Evolutionary conservation across 345 rosid genomes (phyloP).

Genomic region (Lumnitzera littorea): DNA sequence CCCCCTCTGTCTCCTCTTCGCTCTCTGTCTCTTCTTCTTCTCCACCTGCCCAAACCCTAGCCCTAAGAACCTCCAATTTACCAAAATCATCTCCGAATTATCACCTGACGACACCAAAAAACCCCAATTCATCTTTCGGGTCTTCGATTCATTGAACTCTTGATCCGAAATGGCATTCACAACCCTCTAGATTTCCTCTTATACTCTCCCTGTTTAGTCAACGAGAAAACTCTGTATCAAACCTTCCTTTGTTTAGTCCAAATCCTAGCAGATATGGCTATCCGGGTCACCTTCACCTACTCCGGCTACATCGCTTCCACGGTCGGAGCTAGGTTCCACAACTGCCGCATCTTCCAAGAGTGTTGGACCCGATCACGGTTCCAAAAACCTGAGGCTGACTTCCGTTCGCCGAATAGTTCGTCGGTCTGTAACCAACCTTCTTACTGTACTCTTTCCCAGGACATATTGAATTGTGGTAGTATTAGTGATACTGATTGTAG

Average conservation of each 20-base stretch:
- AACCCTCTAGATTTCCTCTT: constrained; percentile 16
- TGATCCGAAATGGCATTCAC: constrained; percentile 8
- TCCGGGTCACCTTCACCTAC: constrained; percentile 58
- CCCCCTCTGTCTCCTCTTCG: too few species aligned
- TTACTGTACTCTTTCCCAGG: constrained; percentile 42
- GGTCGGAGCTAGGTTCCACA: constrained; percentile 43
- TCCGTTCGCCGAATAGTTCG: constrained; percentile 15
- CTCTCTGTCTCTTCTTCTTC: too few species aligned
- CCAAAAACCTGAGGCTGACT: constrained; percentile 37
- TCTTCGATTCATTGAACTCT: constrained; percentile 8
- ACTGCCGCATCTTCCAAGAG: constrained; percentile 44
- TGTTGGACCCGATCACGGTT: constrained; percentile 48
- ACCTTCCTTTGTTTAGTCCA: constrained; percentile 33
- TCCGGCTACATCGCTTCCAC: constrained; percentile 56
- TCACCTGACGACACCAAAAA: background rate
- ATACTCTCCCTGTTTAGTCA: constrained; percentile 11
- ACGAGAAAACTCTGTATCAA: constrained; percentile 36
- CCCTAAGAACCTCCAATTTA: too few species aligned
- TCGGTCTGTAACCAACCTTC: constrained; percentile 13
- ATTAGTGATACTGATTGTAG: constrained; percentile 17
- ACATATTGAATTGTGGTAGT: constrained; percentile 34
- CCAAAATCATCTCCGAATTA: background rate
- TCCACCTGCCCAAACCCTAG: too few species aligned
- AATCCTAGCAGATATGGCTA: constrained; percentile 45
- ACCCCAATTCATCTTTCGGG: constrained; percentile 2